Evolutionary conservation across 805 yeast genomes (phyloP).

Genomic region (fission yeast (Schizosaccharomyces pombe)): ASM294v3 CU329670.1:4725001-4725500

Average conservation of each 20-base stretch:
- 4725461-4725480: slow-evolving; percentile 60
- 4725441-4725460: slow-evolving; percentile 32
- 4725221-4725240: slow-evolving; percentile 3
- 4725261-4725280: neutral
- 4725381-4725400: neutral
- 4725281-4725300: neutral
- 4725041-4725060: slow-evolving; percentile 50
- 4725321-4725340: neutral
- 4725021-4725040: slow-evolving; percentile 10
- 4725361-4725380: neutral
- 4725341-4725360: neutral
- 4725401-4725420: neutral
- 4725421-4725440: neutral
- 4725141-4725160: slow-evolving; percentile 83
- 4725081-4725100: slow-evolving; percentile 27
- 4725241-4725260: neutral
- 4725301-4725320: too few species aligned
- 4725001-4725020: neutral
- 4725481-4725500: slow-evolving; percentile 56
- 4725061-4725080: slow-evolving; percentile 86
- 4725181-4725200: slow-evolving; percentile 77
- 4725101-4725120: slow-evolving; percentile 23
- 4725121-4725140: slow-evolving; percentile 85
- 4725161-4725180: slow-evolving; percentile 47
- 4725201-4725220: slow-evolving; percentile 26